Evolutionary conservation across 192 early-diverging fungal genomes (phyloP), one percentile per base, ranked within the genome.

Genomic region (Coemansia sp.): DNA sequence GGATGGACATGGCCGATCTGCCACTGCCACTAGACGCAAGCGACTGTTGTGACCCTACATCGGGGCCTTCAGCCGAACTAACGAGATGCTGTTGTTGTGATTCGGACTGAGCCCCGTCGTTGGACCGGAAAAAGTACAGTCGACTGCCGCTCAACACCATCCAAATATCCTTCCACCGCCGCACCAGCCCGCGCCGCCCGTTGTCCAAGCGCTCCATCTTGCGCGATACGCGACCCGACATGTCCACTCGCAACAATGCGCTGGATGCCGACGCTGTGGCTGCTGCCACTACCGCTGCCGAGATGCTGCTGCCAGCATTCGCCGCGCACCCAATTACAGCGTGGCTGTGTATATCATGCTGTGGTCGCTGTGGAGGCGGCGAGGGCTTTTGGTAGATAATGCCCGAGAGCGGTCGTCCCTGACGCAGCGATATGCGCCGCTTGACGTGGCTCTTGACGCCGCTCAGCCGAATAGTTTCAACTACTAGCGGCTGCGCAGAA

Each of bases 141-240:
- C 91, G 89, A 50, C 90, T 92, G 31, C 92, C 92, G 72, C 90
- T 90, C 36, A 94, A 76, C 20, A 92, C 89, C 58, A 94, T 86
- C 71, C 91, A 91, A n/a, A 89, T 85, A 18, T 88, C 85, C 80
- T 89, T 87, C 92, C 92, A 94, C 31, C 88, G 83, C 22, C 92
- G 86, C 65, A 89, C 85, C 24, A 77, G 81, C 5, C 87, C 87
- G 38, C 86, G 89, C 68, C 90, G 90, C 18, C 87, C 88, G 46
- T 89, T 89, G 22, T 91, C 80, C 41, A 86, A 74, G 27, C 88
- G 64, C 64, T 94, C 92, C 74, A 90, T 87, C 79, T 94, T 94
- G 41, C 92, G 88, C 50, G 85, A 80, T 33, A 94, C 83, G 22
- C 85, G 80, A 3, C 92, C 92, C n/a, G 87, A 87, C 75, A 92